These are phyloP conservation scores for Mesotaenium endlicherianum DNA, from an alignment of 139 green algal species.

Conservation along the genomic window DNA sequence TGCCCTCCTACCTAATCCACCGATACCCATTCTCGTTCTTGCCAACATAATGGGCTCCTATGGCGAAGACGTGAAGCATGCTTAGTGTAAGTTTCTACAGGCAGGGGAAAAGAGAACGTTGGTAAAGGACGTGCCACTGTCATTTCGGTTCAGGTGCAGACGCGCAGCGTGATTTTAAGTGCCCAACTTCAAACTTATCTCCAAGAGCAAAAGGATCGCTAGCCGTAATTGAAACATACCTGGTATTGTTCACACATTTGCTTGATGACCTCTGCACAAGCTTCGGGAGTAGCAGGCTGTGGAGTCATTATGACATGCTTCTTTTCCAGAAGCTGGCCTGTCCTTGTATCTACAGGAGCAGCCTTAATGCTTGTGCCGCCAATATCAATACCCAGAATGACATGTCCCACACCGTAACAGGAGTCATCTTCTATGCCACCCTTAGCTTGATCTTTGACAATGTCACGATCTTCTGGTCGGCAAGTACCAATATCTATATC, in stretches of 20 bases:
- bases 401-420: background rate
- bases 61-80: too few relatives aligned
- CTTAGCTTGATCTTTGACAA: too few relatives aligned
- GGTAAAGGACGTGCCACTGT: too few relatives aligned
- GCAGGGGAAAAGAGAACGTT: too few relatives aligned
- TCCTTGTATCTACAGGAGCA: conserved; percentile 24
- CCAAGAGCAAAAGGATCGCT: background rate
- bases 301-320: conserved; percentile 24
- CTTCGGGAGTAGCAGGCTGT: conserved; percentile 41
- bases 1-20: background rate
- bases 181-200: background rate
- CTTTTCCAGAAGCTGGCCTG: conserved; percentile 8
- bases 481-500: too few relatives aligned
- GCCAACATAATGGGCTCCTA: too few relatives aligned
- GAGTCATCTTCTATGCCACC: too few relatives aligned
- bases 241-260: conserved; percentile 25
- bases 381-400: conserved; percentile 39
- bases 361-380: conserved; percentile 44
- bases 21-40: too few relatives aligned
- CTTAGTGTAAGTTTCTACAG: too few relatives aligned
- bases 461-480: too few relatives aligned
- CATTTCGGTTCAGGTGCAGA: too few relatives aligned
- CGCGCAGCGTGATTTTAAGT: background rate
- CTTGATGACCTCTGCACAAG: background rate
- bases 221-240: background rate